Conservation (phyloP, 2,329 filamentous ascomycete species). For the Dendryphion nanum region DNA sequence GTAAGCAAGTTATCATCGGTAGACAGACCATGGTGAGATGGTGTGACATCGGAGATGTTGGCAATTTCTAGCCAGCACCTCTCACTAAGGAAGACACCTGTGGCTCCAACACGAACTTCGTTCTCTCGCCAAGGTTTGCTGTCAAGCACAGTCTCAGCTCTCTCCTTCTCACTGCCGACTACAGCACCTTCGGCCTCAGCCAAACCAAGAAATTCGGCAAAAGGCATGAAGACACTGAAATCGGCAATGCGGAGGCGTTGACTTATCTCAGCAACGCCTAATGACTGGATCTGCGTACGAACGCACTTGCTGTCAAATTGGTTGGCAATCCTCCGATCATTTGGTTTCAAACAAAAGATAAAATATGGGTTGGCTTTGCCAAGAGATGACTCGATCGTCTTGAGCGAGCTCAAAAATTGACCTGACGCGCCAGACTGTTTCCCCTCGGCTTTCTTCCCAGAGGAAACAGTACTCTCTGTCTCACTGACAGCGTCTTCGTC, state of each 20-base stretch:
- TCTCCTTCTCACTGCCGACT: conserved; percentile 89
- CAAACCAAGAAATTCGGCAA: conserved; percentile 89
- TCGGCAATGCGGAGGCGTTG: conserved; percentile 89
- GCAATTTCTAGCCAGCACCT: conserved; percentile 91
- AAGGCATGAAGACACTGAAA: conserved; percentile 93
- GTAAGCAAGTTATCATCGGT: conserved; percentile 59
- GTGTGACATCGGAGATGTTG: conserved; percentile 59
- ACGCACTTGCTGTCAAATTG: conserved; percentile 99
- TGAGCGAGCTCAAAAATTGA: conserved; percentile 85
- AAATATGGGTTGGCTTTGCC: conserved; percentile 91
- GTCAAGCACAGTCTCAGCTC: conserved; percentile 86
- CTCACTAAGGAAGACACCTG: conserved; percentile 93
- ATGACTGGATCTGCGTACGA: conserved; percentile 87
- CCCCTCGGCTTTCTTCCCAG: conserved; percentile 36
- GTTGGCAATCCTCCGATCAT: conserved; percentile 94
- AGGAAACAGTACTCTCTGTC: conserved; percentile 38
- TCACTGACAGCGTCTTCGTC: conserved; percentile 51
- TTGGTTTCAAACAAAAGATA: conserved; percentile 95
- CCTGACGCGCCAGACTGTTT: conserved; percentile 83
- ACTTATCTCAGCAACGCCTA: conserved; percentile 96
- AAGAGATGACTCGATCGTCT: conserved; percentile 87
- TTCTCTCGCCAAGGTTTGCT: conserved; percentile 90
- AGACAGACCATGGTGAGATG: conserved; percentile 45
- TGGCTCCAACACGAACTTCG: conserved; percentile 85
- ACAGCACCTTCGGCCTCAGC: conserved; percentile 80